Base-by-base conservation (phyloP, 2,329 filamentous ascomycete species). In the Penicillium griseofulvum region DNA sequence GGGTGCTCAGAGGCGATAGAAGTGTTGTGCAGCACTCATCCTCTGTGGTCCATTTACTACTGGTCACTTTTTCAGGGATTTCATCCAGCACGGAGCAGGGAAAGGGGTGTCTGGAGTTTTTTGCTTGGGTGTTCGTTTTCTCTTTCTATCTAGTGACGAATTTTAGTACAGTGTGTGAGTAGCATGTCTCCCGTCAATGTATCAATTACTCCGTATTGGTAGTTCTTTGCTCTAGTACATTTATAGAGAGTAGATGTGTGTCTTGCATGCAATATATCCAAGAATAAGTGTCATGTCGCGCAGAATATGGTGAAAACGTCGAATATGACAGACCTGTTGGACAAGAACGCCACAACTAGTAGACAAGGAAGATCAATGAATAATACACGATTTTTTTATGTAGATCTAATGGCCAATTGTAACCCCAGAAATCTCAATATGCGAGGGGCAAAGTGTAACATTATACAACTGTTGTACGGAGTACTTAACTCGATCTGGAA, bases 1-100 rank as follows among this genome's bases (percentile, higher is more conserved):
- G 45, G 34, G 17, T 33, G 14, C 33, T 24, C 26, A 38, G 52
- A 29, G 29, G n/a, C n/a, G 44, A 29, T 16, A 17, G 16, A 17
- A 26, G 51, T 34, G 44, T 48, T 17, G 26, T 26, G 19, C 12
- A 7, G 22, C 24, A 31, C 46, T 53, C 28, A 49, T 49, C 37
- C 38, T 17, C 17, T 52, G 43, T 41, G 34, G 28, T 12, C 39
- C 34, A 41, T 24, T 44, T 39, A 28, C 45, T 34, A 52, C 51
- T 61, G 26, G 43, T 34, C 55, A 12, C 41, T 46, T 58, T 48
- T 52, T 51, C 14, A 42, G 48, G 36, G 31, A 51, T 58, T 45
- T 56, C 58, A 49, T 61, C 55, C 58, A 64, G 58, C 62, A 58
- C 54, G 62, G 58, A 60, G 61, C 58, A 56, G 50, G 49, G 60